A percentile compares a stretch with the other conserved stretches of the same genome.
These are phyloP conservation scores for Heterobasidion parviporum DNA, from an alignment of 1,284 basidiomycete genomes.

Conservation along the genomic window DNA sequence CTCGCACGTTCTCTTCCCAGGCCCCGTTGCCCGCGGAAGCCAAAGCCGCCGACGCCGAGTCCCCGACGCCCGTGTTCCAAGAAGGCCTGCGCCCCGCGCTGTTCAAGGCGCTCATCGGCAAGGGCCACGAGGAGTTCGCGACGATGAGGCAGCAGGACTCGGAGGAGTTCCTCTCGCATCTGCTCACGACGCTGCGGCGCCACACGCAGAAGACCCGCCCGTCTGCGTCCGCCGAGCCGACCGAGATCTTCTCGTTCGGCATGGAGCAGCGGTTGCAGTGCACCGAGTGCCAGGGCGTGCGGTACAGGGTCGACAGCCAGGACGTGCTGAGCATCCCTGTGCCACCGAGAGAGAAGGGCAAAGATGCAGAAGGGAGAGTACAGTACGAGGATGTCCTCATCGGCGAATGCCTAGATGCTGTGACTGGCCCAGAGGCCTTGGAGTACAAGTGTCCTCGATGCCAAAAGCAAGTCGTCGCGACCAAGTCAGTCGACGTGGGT, in stretches of 20 bases:
- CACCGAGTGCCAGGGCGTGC: slow-evolving; percentile 74
- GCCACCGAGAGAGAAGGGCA: slow-evolving; percentile 49
- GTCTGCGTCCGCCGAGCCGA: slow-evolving; percentile 45
- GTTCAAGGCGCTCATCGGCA: slow-evolving; percentile 89
- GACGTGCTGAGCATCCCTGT: slow-evolving; percentile 81
- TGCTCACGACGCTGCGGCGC: slow-evolving; percentile 65
- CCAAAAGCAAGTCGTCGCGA: slow-evolving; percentile 54
- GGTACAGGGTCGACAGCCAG: slow-evolving; percentile 75
- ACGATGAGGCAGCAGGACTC: slow-evolving; percentile 98
- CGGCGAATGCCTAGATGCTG: slow-evolving; percentile 56
- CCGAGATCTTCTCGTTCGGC: slow-evolving; percentile 73
- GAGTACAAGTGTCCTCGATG: slow-evolving; percentile 66
- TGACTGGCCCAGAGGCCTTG: slow-evolving; percentile 64
- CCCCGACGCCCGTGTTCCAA: slow-evolving; percentile 66
- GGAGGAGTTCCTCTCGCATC: slow-evolving; percentile 88
- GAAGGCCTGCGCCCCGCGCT: slow-evolving; percentile 77
- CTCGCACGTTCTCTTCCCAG: slow-evolving; percentile 29
- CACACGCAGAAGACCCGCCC: slow-evolving; percentile 41
- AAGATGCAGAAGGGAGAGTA: slow-evolving; percentile 52
- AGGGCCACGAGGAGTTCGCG: slow-evolving; percentile 90
- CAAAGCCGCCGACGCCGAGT: slow-evolving; percentile 28
- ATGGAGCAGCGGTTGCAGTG: slow-evolving; percentile 87
- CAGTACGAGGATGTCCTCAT: slow-evolving; percentile 69
- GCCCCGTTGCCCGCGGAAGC: slow-evolving; percentile 20
- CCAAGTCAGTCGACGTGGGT: slow-evolving; percentile 35